Evolutionary conservation across 768 basidiomycete species (phyloP).

Genomic region (Russula sp.): DNA sequence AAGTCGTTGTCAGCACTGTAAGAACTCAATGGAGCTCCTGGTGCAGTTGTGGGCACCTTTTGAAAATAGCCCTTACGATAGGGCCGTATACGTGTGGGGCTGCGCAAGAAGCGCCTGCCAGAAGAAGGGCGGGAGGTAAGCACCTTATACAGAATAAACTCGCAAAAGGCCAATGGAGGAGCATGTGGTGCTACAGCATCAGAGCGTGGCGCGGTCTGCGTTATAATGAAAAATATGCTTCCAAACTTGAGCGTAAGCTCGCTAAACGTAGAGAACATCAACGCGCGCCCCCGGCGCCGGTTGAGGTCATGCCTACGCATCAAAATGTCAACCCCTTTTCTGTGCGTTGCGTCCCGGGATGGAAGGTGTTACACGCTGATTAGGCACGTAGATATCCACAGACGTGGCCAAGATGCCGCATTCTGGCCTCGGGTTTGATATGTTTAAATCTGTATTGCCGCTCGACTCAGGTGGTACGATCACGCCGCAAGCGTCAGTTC

Average conservation of each 20-base stretch:
- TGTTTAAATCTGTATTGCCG: slow-evolving; percentile 49
- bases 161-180: slow-evolving; percentile 3
- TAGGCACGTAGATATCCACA: slow-evolving; percentile 18
- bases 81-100: slow-evolving; percentile 83
- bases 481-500: neutral
- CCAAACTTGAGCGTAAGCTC: slow-evolving; percentile 60
- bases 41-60: slow-evolving; percentile 90
- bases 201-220: slow-evolving; percentile 79
- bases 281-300: slow-evolving; percentile 38
- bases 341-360: slow-evolving; percentile 40
- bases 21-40: slow-evolving; percentile 72
- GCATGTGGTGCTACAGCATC: slow-evolving; percentile 48
- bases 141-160: slow-evolving; percentile 19
- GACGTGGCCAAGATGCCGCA: slow-evolving; percentile 34
- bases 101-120: slow-evolving; percentile 72
- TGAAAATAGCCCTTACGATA: slow-evolving; percentile 79
- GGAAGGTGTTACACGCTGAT: neutral
- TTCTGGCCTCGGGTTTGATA: slow-evolving; percentile 62
- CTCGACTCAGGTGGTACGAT: neutral
- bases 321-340: slow-evolving; percentile 66
- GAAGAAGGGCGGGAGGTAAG: slow-evolving; percentile 73
- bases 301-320: slow-evolving; percentile 34
- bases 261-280: slow-evolving; percentile 41
- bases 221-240: slow-evolving; percentile 71
- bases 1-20: slow-evolving; percentile 70